phyloP scores from a whole-genome alignment of 2,329 filamentous ascomycete genomes.

The Hymenoscyphus infarciens region DNA sequence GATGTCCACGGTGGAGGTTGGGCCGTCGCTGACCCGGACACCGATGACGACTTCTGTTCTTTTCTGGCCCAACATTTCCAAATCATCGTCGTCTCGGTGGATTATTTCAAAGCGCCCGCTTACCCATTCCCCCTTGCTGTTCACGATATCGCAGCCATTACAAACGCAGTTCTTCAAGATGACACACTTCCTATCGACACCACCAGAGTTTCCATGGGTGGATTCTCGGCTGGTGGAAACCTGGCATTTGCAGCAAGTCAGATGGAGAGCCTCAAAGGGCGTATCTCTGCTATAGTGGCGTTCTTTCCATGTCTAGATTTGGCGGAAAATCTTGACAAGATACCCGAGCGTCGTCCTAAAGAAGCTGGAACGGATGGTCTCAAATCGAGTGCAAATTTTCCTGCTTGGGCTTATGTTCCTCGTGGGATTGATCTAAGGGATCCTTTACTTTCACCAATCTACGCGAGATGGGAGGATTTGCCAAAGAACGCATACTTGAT shows the following conservation, averaged over 20 bases:
- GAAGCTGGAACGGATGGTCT: slow-evolving; percentile 19
- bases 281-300: slow-evolving; percentile 38
- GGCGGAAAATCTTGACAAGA: slow-evolving; percentile 30
- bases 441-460: slow-evolving; percentile 20
- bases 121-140: slow-evolving; percentile 43
- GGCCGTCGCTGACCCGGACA: slow-evolving; percentile 40
- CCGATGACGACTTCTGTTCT: slow-evolving; percentile 46
- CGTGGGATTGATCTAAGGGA: slow-evolving; percentile 21
- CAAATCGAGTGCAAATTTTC: slow-evolving; percentile 11
- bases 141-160: slow-evolving; percentile 44
- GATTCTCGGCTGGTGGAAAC: slow-evolving; percentile 51
- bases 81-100: slow-evolving; percentile 45
- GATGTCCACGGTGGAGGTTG: slow-evolving; percentile 51
- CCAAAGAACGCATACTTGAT: slow-evolving; percentile 22
- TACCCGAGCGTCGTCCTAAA: slow-evolving; percentile 30
- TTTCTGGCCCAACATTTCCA: slow-evolving; percentile 39
- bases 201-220: slow-evolving; percentile 40
- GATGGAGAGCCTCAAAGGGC: slow-evolving; percentile 32
- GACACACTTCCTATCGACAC: slow-evolving; percentile 43
- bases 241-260: slow-evolving; percentile 42
- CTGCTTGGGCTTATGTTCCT: slow-evolving; percentile 23
- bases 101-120: slow-evolving; percentile 47
- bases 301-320: slow-evolving; percentile 45
- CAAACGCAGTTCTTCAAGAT: slow-evolving; percentile 42
- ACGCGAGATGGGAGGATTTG: slow-evolving; percentile 18